Percentiles rank a stretch among this genome's conserved stretches.
Conservation (phyloP, 2,329 filamentous ascomycete genomes). For the Hypoxylon sp. region DNA sequence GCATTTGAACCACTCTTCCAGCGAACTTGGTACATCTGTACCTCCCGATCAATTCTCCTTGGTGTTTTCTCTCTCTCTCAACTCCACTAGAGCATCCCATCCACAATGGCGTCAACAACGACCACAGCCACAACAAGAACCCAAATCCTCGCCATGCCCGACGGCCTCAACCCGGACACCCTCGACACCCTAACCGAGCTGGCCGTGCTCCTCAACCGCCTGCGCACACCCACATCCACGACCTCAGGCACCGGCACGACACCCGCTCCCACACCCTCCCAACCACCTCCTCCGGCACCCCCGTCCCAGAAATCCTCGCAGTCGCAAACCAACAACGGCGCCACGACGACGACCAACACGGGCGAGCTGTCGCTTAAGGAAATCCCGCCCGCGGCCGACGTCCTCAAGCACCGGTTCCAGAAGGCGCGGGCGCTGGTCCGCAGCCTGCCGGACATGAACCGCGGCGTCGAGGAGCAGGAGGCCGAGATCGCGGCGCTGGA, state of each 20-base stretch:
- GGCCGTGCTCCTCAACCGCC: constrained; percentile 80
- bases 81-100: not conserved
- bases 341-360: constrained; percentile 54
- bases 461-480: constrained; percentile 77
- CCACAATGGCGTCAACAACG: constrained; percentile 25
- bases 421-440: constrained; percentile 78
- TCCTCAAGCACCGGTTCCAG: constrained; percentile 86
- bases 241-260: constrained; percentile 53
- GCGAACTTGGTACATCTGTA: not conserved
- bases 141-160: constrained; percentile 65
- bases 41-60: not conserved
- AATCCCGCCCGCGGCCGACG: constrained; percentile 81
- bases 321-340: constrained; percentile 51
- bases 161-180: constrained; percentile 81
- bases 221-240: constrained; percentile 67
- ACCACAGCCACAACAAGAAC: not conserved
- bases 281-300: constrained; percentile 30
- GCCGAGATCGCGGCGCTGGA: constrained; percentile 78
- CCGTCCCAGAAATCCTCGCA: constrained; percentile 34
- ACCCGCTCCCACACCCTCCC: constrained; percentile 47
- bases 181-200: constrained; percentile 90
- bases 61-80: not conserved
- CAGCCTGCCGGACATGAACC: constrained; percentile 77
- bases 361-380: constrained; percentile 74
- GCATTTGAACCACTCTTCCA: not conserved